Evolutionary conservation across 345 rosid genomes (phyloP).

Genomic region (Populus alba): DNA sequence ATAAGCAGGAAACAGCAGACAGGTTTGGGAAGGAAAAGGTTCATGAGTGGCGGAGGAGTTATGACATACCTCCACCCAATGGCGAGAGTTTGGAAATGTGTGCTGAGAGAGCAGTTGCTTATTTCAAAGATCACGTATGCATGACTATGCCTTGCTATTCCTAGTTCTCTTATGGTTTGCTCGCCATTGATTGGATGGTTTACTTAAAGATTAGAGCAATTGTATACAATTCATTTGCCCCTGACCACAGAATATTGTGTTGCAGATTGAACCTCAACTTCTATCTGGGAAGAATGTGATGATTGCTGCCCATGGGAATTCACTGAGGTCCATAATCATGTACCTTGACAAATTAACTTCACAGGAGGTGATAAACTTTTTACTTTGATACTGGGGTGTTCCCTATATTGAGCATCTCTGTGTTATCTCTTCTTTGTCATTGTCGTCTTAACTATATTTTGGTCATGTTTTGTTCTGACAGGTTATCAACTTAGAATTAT

Average conservation of each 20-base stretch:
- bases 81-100: conserved; percentile 99
- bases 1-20: conserved; percentile 93
- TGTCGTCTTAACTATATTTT: not conserved
- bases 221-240: conserved; percentile 3
- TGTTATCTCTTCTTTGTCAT: not conserved
- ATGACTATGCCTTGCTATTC: conserved; percentile 4
- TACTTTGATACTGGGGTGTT: not conserved
- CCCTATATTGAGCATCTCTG: not conserved
- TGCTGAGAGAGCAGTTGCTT: conserved; percentile 88
- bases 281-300: conserved; percentile 72
- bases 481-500: conserved; percentile 81
- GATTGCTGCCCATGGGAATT: conserved; percentile 98
- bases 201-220: not conserved
- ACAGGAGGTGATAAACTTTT: conserved; percentile 62
- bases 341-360: conserved; percentile 93
- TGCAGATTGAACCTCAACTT: conserved; percentile 90
- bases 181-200: not conserved
- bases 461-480: conserved; percentile 11
- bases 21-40: conserved; percentile 88
- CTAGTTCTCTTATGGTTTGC: not conserved
- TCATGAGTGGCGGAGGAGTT: conserved; percentile 98
- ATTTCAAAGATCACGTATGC: conserved; percentile 51
- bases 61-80: conserved; percentile 88
- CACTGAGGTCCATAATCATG: conserved; percentile 92
- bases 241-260: conserved; percentile 12